Evolutionary conservation across 257 asterid species (phyloP).

Genomic region (Solanum dulcamara): DNA sequence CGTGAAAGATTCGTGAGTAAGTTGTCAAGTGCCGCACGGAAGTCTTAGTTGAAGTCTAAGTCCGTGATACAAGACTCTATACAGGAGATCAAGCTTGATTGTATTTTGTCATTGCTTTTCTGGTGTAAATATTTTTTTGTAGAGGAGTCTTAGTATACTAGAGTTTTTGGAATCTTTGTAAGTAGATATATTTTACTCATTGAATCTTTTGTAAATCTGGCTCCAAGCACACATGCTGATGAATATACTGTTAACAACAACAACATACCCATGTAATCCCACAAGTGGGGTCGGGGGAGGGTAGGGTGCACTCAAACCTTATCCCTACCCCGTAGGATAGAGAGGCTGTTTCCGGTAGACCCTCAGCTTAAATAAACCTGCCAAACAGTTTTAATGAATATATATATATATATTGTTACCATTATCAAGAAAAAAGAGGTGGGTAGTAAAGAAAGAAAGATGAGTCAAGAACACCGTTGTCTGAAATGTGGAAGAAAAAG

Average conservation of each 20-base stretch:
- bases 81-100: not conserved
- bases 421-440: not conserved
- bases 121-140: not conserved
- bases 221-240: not conserved
- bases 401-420: not conserved
- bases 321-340: not conserved
- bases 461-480: not conserved
- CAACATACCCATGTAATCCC: not conserved
- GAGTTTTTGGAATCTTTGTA: not conserved
- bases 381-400: not conserved
- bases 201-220: not conserved
- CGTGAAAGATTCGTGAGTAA: too few species aligned
- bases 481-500: not conserved
- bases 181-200: not conserved
- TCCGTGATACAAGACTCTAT: not conserved
- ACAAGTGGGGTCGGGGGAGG: not conserved
- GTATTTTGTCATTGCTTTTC: not conserved
- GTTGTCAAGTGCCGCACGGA: too few species aligned
- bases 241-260: not conserved
- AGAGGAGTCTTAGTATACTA: not conserved
- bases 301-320: not conserved
- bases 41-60: too few species aligned
- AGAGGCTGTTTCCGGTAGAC: not conserved
- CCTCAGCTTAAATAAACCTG: not conserved
- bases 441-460: not conserved